These are phyloP conservation scores for Tetramitus jugosus DNA, from an alignment of 208 protist genomes.

Conservation along the genomic window DNA sequence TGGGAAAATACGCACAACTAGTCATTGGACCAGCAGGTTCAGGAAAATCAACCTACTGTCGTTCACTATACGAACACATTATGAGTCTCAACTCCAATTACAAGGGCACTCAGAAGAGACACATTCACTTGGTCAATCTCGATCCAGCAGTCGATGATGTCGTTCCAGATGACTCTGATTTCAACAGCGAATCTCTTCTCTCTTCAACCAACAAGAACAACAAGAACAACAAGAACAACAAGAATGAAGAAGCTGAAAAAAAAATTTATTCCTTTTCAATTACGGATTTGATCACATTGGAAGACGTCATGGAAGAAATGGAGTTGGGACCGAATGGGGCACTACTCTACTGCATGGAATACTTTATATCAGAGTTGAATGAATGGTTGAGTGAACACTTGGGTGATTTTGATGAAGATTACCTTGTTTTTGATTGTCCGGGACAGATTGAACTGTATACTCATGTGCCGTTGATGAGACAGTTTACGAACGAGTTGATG, in stretches of 20 bases:
- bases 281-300: constrained; percentile 81
- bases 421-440: constrained; percentile 96
- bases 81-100: too few relatives aligned
- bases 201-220: too few relatives aligned
- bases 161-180: constrained; percentile 86
- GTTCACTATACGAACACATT: constrained; percentile 66
- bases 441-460: constrained; percentile 98
- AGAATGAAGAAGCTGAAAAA: neutral
- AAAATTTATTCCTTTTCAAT: constrained; percentile 43
- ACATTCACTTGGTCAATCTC: constrained; percentile 91
- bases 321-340: constrained; percentile 96
- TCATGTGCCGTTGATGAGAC: constrained; percentile 76
- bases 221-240: constrained; percentile 48
- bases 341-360: constrained; percentile 97
- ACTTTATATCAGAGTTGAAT: constrained; percentile 75
- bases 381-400: constrained; percentile 87
- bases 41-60: constrained; percentile 79
- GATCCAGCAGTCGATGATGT: constrained; percentile 91
- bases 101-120: too few relatives aligned
- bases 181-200: constrained; percentile 53
- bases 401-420: constrained; percentile 81
- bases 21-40: constrained; percentile 78
- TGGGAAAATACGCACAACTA: constrained; percentile 64
- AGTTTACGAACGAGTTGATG: constrained; percentile 65
- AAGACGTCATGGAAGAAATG: constrained; percentile 77